Evolutionary conservation across 78 protist genomes (phyloP).

Genomic region (Planoprotostelium fungivorum): DNA sequence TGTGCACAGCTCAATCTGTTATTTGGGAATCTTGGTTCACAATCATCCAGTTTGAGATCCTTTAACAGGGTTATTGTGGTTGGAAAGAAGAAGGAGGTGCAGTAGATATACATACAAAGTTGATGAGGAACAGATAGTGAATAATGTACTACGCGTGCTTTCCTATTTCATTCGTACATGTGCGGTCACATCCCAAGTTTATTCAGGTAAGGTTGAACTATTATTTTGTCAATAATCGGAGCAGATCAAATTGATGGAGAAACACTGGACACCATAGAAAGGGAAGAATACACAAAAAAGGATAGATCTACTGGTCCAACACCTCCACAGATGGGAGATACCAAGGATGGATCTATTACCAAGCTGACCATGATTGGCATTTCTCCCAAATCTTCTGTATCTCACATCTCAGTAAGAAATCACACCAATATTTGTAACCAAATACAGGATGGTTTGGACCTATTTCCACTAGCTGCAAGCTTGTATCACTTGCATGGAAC

Average conservation of each 20-base stretch:
- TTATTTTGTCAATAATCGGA: too few relatives aligned
- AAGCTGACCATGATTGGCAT: not conserved
- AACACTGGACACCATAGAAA: not conserved
- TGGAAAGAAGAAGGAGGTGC: not conserved
- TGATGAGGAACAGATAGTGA: not conserved
- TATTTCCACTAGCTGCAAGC: not conserved
- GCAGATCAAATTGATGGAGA: not conserved
- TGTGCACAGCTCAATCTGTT: not conserved
- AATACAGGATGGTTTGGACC: not conserved
- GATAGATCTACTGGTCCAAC: too few relatives aligned
- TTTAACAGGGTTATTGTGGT: not conserved
- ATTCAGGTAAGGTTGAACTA: too few relatives aligned
- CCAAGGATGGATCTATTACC: not conserved
- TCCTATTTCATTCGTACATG: not conserved
- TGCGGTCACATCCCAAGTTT: not conserved
- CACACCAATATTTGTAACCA: not conserved
- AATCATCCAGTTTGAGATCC: not conserved
- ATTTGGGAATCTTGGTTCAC: not conserved
- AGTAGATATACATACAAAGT: not conserved
- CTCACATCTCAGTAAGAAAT: too few relatives aligned
- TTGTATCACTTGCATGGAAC: not conserved
- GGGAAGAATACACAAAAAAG: not conserved
- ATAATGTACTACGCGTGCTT: not conserved
- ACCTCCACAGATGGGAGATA: too few relatives aligned
- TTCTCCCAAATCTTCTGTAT: too few relatives aligned